Percentiles rank a stretch among this genome's conserved stretches.
Evolutionary conservation across 768 basidiomycete genomes (phyloP).

Genomic region (Mrakia frigida): DNA sequence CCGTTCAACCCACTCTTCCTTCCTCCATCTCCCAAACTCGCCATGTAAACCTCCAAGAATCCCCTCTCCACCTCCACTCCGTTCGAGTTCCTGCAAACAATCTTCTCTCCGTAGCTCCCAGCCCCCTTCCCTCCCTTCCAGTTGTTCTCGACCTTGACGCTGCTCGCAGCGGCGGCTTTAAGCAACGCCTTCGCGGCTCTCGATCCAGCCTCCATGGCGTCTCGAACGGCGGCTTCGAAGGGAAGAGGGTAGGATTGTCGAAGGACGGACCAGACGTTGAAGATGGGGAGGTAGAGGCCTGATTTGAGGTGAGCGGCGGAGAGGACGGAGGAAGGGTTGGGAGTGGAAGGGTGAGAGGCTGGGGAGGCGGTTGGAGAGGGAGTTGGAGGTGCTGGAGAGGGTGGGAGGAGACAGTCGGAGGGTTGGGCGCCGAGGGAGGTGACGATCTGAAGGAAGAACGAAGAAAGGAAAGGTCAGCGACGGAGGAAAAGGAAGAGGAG

Average conservation of each 20-base stretch:
- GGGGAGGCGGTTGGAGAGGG: slow-evolving; percentile 12
- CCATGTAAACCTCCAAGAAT: slow-evolving; percentile 1
- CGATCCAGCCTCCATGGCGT: slow-evolving; percentile 32
- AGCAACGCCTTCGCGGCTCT: slow-evolving; percentile 22
- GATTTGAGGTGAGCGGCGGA: background rate
- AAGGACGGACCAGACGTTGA: slow-evolving; percentile 25
- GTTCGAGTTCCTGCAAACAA: slow-evolving; percentile 25
- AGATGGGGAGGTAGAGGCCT: slow-evolving; percentile 13
- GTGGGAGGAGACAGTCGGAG: slow-evolving; percentile 19
- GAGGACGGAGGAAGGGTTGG: slow-evolving; percentile 8
- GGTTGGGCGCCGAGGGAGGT: slow-evolving; percentile 17
- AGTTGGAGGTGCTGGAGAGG: slow-evolving; percentile 8
- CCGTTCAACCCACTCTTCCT: background rate
- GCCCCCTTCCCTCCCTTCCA: background rate
- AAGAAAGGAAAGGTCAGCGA: background rate
- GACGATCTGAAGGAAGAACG: slow-evolving; percentile 1
- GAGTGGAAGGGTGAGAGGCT: background rate
- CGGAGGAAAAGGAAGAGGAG: background rate
- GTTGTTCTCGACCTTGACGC: background rate
- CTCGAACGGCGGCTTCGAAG: slow-evolving; percentile 19
- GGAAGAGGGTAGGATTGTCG: slow-evolving; percentile 21
- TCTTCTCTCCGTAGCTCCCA: slow-evolving; percentile 26
- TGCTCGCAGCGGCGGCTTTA: background rate
- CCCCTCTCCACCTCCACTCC: slow-evolving; percentile 28
- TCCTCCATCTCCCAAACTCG: background rate